A percentile compares a stretch with the other conserved stretches of the same genome.
phyloP scores from a whole-genome alignment of 306 rosid species.

The Cicer bijugum region DNA sequence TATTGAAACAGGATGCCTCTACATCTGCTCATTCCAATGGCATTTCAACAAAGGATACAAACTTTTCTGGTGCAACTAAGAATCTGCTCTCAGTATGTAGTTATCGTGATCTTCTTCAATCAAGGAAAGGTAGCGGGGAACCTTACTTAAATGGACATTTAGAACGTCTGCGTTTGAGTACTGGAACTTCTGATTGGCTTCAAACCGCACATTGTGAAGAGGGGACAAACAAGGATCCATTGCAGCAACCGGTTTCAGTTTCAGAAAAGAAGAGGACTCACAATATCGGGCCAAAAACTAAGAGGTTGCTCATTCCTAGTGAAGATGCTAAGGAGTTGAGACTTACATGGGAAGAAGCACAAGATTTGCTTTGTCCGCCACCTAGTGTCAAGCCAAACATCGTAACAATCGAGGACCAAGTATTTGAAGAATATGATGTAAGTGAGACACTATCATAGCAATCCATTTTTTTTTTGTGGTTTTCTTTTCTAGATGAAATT shows the following conservation, averaged over 20 bases:
- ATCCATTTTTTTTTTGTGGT: conserved; percentile 15
- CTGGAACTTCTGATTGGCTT: conserved; percentile 51
- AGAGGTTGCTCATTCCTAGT: conserved; percentile 73
- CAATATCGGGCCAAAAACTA: conserved; percentile 73
- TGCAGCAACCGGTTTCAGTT: conserved; percentile 52
- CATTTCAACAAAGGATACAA: conserved; percentile 52
- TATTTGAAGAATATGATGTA: conserved; percentile 93
- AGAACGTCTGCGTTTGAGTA: conserved; percentile 51
- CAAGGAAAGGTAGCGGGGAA: conserved; percentile 55
- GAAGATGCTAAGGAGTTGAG: conserved; percentile 83
- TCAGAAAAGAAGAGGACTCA: conserved; percentile 74
- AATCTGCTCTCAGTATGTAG: conserved; percentile 56
- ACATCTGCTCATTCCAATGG: conserved; percentile 58
- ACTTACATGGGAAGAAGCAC: conserved; percentile 97
- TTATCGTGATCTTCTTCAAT: conserved; percentile 51
- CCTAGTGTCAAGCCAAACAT: conserved; percentile 71
- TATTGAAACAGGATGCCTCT: conserved; percentile 65
- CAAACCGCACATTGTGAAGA: conserved; percentile 49
- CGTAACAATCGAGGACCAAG: conserved; percentile 73
- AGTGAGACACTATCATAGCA: conserved; percentile 43
- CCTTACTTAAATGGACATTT: conserved; percentile 47
- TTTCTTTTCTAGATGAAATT: not conserved
- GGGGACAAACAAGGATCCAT: conserved; percentile 49
- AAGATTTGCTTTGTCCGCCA: conserved; percentile 84
- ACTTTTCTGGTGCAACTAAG: conserved; percentile 55